Base-by-base conservation (phyloP, 495 filamentous ascomycete species). In the Tetracladium setigerum region DNA sequence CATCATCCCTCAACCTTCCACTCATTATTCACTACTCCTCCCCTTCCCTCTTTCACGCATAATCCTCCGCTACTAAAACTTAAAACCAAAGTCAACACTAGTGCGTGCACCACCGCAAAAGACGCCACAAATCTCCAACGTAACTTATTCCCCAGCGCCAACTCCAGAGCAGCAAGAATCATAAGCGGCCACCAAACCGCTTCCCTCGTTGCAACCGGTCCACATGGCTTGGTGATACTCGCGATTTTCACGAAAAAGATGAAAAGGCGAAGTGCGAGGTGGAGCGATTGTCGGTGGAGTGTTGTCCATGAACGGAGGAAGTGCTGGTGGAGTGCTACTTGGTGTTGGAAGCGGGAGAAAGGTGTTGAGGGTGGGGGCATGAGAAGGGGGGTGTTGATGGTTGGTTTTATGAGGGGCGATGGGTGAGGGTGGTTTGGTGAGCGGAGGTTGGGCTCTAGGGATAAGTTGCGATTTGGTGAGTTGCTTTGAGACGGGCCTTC, bases 101-200 rank as follows among this genome's bases (percentile, higher is more conserved):
- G 10, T n/a, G 17, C 27, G n/a, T 43, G 40, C 10, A 43, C 17
- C 11, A 27, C 10, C 11, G 17, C 47, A 11, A 58, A 44, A 7
- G 43, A 11, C 18, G 5, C 30, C 34, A 27, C 43, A 15, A 34
- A 15, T 14, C 33, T 34, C 51, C 51, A 54, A 8, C 41, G 31
- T 8, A 54, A 38, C 18, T 30, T 44, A 12, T 40, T 46, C 4
- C 55, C 45, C n/a, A 54, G n/a, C 17, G 40, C 53, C 42, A 69
- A 57, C 38, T 82, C 78, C 4, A 84, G 46, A 0, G 71, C 70
- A 15, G 83, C 82, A 5, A 84, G 52, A 13, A 67, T 58, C 5
- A 87, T 60, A 14, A 87, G 60, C 27, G 81, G 76, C 54, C 83
- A 87, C 24, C 71, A 64, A 19, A 84, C 60, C 67, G 68, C 76